Conservation (phyloP, 129 eudicot species). For the Flaveria sonorensis region DNA sequence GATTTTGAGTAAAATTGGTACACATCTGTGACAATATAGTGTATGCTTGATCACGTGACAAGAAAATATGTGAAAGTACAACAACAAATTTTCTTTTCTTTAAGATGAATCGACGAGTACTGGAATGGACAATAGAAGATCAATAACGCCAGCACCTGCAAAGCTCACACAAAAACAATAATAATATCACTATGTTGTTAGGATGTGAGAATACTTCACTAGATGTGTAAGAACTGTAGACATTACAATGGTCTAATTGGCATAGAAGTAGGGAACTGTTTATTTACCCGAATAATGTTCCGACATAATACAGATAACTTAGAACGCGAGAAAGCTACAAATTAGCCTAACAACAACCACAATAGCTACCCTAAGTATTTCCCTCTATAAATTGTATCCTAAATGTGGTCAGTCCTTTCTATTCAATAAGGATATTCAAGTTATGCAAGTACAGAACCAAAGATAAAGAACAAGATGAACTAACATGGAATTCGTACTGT, state of each 20-base stretch:
- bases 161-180: conserved; percentile 4
- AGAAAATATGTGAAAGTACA: background rate
- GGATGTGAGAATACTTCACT: background rate
- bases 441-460: background rate
- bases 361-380: background rate
- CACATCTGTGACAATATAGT: background rate
- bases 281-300: background rate
- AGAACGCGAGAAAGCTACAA: background rate
- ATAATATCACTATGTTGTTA: conserved; percentile 1
- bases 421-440: background rate
- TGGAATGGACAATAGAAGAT: background rate
- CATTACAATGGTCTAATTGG: background rate
- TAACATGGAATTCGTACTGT: background rate
- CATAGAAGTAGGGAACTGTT: background rate
- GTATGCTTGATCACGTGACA: background rate
- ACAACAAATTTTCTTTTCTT: background rate
- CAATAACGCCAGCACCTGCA: background rate
- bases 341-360: background rate
- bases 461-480: background rate
- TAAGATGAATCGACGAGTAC: background rate
- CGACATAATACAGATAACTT: background rate
- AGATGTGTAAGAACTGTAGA: background rate
- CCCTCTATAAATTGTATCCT: background rate
- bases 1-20: background rate
- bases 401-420: background rate